Conservation (phyloP, 306 rosid species). For the barrel medic (Medicago truncatula) region DNA sequence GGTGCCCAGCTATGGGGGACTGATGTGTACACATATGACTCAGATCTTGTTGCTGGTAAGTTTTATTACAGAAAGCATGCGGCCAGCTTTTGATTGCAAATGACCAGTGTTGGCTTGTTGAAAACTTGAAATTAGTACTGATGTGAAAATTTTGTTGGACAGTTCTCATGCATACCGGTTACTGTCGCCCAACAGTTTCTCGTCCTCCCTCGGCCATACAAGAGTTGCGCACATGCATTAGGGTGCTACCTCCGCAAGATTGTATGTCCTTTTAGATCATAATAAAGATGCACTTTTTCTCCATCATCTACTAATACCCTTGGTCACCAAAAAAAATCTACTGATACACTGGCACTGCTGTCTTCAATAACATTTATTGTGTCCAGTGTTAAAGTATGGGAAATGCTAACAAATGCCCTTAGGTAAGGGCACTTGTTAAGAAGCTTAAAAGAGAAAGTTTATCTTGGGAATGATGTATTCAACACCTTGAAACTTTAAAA, state of each 20-base stretch:
- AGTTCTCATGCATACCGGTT: slow-evolving; percentile 99
- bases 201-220: slow-evolving; percentile 88
- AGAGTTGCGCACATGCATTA: slow-evolving; percentile 79
- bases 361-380: too few relatives aligned
- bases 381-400: too few relatives aligned
- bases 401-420: too few relatives aligned
- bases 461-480: too few relatives aligned
- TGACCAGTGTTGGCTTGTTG: slow-evolving; percentile 18
- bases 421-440: too few relatives aligned
- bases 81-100: slow-evolving; percentile 31
- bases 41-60: slow-evolving; percentile 97
- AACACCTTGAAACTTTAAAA: too few relatives aligned
- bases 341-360: too few relatives aligned
- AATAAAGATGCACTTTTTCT: slow-evolving; percentile 32
- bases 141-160: slow-evolving; percentile 48
- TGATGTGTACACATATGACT: slow-evolving; percentile 92
- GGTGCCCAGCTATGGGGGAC: slow-evolving; percentile 99
- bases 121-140: slow-evolving; percentile 34
- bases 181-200: slow-evolving; percentile 95
- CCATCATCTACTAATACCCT: neutral
- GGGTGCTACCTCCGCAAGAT: slow-evolving; percentile 88
- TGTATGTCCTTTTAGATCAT: slow-evolving; percentile 58
- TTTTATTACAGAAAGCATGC: slow-evolving; percentile 15
- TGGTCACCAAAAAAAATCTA: too few relatives aligned
- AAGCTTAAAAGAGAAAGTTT: too few relatives aligned